Evolutionary conservation across 257 asterid species (phyloP).

Genomic region (Pogostemon cablin): DNA sequence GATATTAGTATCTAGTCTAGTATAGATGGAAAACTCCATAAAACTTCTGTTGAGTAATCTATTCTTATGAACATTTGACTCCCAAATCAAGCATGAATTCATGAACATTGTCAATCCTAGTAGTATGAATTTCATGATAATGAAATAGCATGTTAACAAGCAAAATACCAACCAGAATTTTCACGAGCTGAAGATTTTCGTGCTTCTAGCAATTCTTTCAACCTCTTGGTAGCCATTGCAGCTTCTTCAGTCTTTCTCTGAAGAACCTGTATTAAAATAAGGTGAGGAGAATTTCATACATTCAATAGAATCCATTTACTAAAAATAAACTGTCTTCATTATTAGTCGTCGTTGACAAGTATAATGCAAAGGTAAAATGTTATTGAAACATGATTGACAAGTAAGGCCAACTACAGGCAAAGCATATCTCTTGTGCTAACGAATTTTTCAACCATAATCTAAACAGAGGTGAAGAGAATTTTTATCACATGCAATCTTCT

Average conservation of each 20-base stretch:
- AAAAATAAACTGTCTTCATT: background rate
- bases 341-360: background rate
- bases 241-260: slow-evolving; percentile 99
- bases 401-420: background rate
- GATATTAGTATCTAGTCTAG: slow-evolving; percentile 31
- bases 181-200: slow-evolving; percentile 93
- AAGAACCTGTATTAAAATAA: slow-evolving; percentile 72
- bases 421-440: background rate
- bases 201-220: slow-evolving; percentile 96
- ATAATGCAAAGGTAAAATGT: background rate
- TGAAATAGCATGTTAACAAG: slow-evolving; percentile 4
- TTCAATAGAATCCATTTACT: background rate
- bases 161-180: slow-evolving; percentile 59
- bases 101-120: background rate
- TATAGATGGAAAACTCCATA: background rate
- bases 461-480: background rate
- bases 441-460: background rate
- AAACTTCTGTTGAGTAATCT: slow-evolving; percentile 3
- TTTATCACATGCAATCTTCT: background rate
- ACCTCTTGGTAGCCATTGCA: slow-evolving; percentile 98
- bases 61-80: slow-evolving; percentile 2
- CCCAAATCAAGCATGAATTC: background rate
- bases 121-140: background rate
- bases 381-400: background rate
- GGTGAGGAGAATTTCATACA: slow-evolving; percentile 14